Base-by-base conservation (phyloP, 768 basidiomycete genomes). In the Podaxis sp. region DNA sequence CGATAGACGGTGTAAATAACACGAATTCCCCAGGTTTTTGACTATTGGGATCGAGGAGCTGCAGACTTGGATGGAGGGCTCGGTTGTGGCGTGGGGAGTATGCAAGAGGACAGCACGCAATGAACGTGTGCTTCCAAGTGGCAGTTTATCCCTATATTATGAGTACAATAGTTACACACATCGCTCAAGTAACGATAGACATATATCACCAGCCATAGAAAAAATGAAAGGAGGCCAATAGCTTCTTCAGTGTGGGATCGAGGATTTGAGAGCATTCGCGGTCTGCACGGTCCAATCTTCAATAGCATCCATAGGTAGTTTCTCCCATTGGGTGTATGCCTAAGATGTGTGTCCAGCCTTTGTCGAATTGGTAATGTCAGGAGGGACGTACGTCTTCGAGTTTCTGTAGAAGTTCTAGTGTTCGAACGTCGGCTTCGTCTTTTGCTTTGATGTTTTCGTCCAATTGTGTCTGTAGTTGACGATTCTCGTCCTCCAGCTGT, bases 271-370 rank as follows among this genome's bases (percentile, higher is more conserved):
- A 1, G 80, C 70, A 64, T 79, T 76, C 24, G 66, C 71, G 72
- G 84, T 72, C 74, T 83, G 74, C 64, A 89, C 72, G 57, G 84
- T 73, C 85, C 85, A 70, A 69, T 76, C 74, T 51, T 82, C 80
- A n/a, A 91, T 83, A 27, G 88, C 84, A n/a, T 89, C 86, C 55
- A 80, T 76, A 1, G 87, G 85, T 7, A 89, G 68, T 27, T 80
- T 75, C 59, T 73, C 71, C 85, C 87, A 90, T 57, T 76, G 77
- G 11, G 76, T 72, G 55, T 77, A 78, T 86, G 62, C 59, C 63
- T 49, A 54, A 40, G 19, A 24, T 33, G 49, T n/a, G 57, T 47
- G 17, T 41, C 49, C 40, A 22, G 55, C 13, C 5, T 24, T 22
- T 11, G 61, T 51, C 38, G 24, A 4, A 33, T 19, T 54, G 61